Base-by-base conservation (phyloP, 1,284 basidiomycete genomes). In the Peniophora sp. region DNA sequence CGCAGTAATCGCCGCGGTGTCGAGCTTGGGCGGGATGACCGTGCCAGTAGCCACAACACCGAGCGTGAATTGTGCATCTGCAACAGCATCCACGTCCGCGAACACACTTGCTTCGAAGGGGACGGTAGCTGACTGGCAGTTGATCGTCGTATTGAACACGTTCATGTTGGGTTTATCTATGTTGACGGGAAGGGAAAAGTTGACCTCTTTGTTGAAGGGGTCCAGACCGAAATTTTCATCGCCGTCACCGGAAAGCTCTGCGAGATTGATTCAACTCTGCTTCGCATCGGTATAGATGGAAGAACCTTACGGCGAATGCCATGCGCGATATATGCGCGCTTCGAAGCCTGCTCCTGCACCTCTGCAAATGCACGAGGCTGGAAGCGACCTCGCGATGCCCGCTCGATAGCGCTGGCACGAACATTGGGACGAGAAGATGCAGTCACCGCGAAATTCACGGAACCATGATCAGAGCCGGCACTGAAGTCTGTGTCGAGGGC, bases 141-240 rank as follows among this genome's bases (percentile, higher is more conserved):
- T 41, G 9, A 23, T 24, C n/a, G 44, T 23, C 22, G 22, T 24
- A 20, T 45, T 45, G 44, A 45, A 45, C 9, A 79, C 55, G 25
- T 69, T 72, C 38, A n/a, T 5, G 57, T 71, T 67, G 8, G 59
- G 55, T 50, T 71, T 58, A 51, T 64, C 52, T 48, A 74, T 51
- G 50, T 64, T 56, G 32, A 74, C 47, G 14, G 66, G 62, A 51
- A 32, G 12, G 35, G 63, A 59, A 14, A 53, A 50, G 35, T 68
- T 46, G 44, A 20, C 20, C 27, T 16, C 12, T 23, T 45, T 45
- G 44, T 22, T 20, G 9, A 70, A 61, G 20, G 22, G 19, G 20
- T 32, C 22, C 46, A 43, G 27, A 16, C 22, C 14, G 43, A 24
- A 46, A 32, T n/a, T 12, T 35, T 22, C 23, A 2, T 41, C 43